Base-by-base conservation (phyloP, 2,329 filamentous ascomycete genomes). In the Aspergillus sclerotialis region DNA sequence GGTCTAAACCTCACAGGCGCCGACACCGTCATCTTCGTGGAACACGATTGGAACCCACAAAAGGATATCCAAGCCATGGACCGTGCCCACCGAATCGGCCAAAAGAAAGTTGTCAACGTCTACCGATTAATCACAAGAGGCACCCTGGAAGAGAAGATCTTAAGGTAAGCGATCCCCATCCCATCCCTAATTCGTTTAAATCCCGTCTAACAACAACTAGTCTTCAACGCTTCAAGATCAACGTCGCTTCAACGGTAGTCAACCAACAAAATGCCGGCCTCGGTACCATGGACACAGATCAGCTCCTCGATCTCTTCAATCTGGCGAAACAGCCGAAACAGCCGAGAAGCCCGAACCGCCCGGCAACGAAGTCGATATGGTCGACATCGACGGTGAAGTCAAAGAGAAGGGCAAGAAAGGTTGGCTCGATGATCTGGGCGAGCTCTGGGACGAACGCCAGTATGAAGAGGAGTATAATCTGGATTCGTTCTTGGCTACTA, bases 101-200 rank as follows among this genome's bases (percentile, higher is more conserved):
- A 98, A 69, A 98, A 98, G 78, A 98, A 96, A 75, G 92, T 96
- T 24, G 92, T 98, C 49, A 98, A 98, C 55, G 92, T 98, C 11
- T 98, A 98, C 64, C 87, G 92, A 15, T 74, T 98, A 46, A 92
- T 98, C 52, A 98, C 92, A 5, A 78, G 92, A 47, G 92, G 92
- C 43, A 98, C 93, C 2, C 68, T 98, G 31, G 92, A 98, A 63
- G 92, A 98, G 70, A 98, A 98, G 76, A 98, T 98, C 55, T 69
- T 98, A 53, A 82, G 75, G 76, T 80, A 70, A 55, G 73, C 69
- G 33, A 11, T 17, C 42, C 53, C 46, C 44, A 34, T 33, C 31
- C 7, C 15, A 18, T 8, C n/a, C n/a, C n/a, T n/a, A n/a, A n/a
- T n/a, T n/a, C n/a, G n/a, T n/a, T n/a, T n/a, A n/a, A n/a, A n/a